phyloP scores from a whole-genome alignment of 164 flowering plant species.

The Platanus orientalis region DNA sequence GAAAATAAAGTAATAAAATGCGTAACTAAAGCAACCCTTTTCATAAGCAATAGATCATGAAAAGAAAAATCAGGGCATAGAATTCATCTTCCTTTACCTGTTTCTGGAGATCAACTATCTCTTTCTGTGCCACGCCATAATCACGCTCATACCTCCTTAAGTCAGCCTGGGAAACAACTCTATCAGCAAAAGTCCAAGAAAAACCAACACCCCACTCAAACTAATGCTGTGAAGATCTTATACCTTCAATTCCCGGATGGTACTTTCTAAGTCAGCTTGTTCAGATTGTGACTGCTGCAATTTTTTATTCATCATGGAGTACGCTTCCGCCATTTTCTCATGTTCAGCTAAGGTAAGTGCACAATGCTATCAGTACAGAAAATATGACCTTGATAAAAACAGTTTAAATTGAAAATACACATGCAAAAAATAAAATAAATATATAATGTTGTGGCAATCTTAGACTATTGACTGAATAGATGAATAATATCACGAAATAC shows the following conservation, averaged over 20 bases:
- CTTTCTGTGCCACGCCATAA: conserved; percentile 53
- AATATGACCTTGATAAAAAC: not conserved
- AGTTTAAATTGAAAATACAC: too few species aligned
- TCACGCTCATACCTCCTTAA: conserved; percentile 76
- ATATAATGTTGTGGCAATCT: too few species aligned
- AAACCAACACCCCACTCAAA: not conserved
- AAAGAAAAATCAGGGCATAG: not conserved
- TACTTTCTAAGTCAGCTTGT: conserved; percentile 48
- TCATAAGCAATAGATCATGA: too few species aligned
- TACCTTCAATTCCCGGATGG: conserved; percentile 65
- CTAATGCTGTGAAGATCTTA: not conserved
- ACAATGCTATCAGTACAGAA: not conserved
- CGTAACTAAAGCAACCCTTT: too few species aligned
- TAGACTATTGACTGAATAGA: too few species aligned
- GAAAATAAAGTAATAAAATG: too few species aligned
- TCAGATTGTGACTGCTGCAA: conserved; percentile 67
- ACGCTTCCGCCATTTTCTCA: conserved; percentile 79
- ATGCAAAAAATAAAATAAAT: not conserved
- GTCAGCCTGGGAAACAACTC: conserved; percentile 49
- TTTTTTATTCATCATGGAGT: conserved; percentile 60
- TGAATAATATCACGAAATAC: not conserved
- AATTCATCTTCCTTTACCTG: conserved; percentile 44
- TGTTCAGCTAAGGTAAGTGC: conserved; percentile 50
- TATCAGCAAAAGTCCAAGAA: not conserved
- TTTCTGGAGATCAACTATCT: conserved; percentile 70